Conservation (phyloP, 441 rosid species). For the Erodium chrysanthum region DNA sequence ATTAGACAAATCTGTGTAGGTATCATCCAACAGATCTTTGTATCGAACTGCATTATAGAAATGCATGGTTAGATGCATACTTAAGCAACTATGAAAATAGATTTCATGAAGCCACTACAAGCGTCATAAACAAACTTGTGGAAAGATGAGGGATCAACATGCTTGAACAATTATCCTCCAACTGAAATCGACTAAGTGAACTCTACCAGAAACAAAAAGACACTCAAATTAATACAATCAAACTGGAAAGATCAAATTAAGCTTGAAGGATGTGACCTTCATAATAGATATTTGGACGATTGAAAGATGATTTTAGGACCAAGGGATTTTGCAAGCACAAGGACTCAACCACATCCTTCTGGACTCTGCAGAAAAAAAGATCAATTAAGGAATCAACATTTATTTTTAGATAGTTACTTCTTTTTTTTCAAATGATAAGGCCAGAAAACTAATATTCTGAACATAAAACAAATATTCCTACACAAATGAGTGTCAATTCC, state of each 20-base stretch:
- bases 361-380: constrained; percentile 54
- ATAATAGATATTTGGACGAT: constrained; percentile 83
- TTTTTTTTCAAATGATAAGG: not conserved
- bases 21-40: constrained; percentile 76
- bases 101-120: not conserved
- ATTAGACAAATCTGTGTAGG: constrained; percentile 60
- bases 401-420: not conserved
- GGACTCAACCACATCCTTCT: constrained; percentile 73
- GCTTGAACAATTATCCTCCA: constrained; percentile 1
- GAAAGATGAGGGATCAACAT: not conserved
- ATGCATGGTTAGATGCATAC: not conserved
- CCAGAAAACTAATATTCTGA: not conserved
- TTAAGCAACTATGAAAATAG: not conserved
- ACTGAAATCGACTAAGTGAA: not conserved
- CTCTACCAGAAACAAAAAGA: not conserved
- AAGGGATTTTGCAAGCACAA: constrained; percentile 65
- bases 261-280: constrained; percentile 48
- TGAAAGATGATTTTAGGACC: constrained; percentile 80
- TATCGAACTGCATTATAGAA: constrained; percentile 56
- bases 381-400: constrained; percentile 4
- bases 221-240: not conserved
- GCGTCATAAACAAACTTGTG: constrained; percentile 5
- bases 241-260: constrained; percentile 12
- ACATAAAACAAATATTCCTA: not conserved
- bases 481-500: not conserved